A percentile compares a stretch with the other conserved stretches of the same genome.
Conservation (phyloP, 23 red algal genomes). For the Cyanidioschyzon merolae region DNA sequence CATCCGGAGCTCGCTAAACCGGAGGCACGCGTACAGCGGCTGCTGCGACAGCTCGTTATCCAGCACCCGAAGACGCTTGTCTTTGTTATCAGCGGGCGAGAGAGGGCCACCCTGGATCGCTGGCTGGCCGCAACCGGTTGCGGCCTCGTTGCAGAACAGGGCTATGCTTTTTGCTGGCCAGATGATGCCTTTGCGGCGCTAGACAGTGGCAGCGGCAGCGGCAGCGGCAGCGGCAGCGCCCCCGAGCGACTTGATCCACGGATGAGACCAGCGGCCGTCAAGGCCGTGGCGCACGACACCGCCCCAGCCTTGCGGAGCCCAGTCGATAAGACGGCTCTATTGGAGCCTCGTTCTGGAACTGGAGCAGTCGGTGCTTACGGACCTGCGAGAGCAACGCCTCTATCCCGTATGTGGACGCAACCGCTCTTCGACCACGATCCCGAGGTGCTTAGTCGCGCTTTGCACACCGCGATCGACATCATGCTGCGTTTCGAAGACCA, state of each 20-base stretch:
- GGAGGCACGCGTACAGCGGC: conserved; percentile 12
- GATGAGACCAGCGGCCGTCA: no score
- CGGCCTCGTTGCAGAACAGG: conserved; percentile 80
- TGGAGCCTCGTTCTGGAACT: no score
- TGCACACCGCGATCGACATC: conserved; percentile 29
- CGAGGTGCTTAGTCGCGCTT: neutral
- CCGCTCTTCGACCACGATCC: conserved; percentile 11
- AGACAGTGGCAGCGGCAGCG: neutral
- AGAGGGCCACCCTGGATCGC: conserved; percentile 50
- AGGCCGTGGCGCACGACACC: no score
- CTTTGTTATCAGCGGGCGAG: conserved; percentile 79
- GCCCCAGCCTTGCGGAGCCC: no score
- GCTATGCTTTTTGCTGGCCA: conserved; percentile 74
- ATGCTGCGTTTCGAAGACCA: conserved; percentile 65
- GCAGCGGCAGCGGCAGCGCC: neutral
- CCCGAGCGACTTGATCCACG: neutral
- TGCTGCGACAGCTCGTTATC: conserved; percentile 26
- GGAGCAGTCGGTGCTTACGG: no score
- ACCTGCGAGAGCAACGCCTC: no score
- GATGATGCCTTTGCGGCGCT: no score
- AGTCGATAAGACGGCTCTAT: no score
- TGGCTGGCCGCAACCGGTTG: conserved; percentile 54
- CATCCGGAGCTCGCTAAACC: conserved; percentile 72
- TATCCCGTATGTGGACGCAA: neutral
- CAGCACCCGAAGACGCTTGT: conserved; percentile 41